These are phyloP conservation scores for Cladobotryum mycophilum DNA, from an alignment of 2,329 filamentous ascomycete species.

Conservation along the genomic window DNA sequence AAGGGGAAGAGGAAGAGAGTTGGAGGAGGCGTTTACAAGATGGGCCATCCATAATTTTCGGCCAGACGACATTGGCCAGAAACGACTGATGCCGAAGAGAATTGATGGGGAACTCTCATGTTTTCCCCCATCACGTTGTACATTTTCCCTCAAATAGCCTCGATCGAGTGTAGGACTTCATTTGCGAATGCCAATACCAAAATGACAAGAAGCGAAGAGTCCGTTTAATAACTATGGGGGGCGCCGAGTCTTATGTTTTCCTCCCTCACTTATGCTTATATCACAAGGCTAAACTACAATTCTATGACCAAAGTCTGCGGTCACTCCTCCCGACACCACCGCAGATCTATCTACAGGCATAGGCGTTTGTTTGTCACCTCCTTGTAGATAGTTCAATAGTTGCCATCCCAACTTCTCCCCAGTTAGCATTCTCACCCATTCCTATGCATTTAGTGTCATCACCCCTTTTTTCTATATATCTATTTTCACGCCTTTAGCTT, in stretches of 20 bases:
- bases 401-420: too few species aligned
- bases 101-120: slow-evolving; percentile 13
- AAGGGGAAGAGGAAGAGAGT: background rate
- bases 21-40: slow-evolving; percentile 6
- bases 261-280: too few species aligned
- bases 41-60: slow-evolving; percentile 8
- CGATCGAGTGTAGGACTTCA: slow-evolving; percentile 26
- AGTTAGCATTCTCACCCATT: too few species aligned
- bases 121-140: slow-evolving; percentile 28
- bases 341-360: too few species aligned
- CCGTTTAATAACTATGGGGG: background rate
- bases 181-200: slow-evolving; percentile 26
- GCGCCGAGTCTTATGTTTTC: too few species aligned
- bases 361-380: too few species aligned
- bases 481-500: too few species aligned
- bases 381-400: background rate
- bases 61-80: slow-evolving; percentile 5
- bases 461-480: too few species aligned
- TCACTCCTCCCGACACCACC: too few species aligned
- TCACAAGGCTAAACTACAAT: too few species aligned
- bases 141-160: slow-evolving; percentile 30
- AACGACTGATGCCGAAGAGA: slow-evolving; percentile 8
- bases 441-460: too few species aligned
- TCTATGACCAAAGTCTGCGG: too few species aligned
- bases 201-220: slow-evolving; percentile 15